phyloP scores from a whole-genome alignment of 257 asterid species.

The Salvia miltiorrhiza region DNA sequence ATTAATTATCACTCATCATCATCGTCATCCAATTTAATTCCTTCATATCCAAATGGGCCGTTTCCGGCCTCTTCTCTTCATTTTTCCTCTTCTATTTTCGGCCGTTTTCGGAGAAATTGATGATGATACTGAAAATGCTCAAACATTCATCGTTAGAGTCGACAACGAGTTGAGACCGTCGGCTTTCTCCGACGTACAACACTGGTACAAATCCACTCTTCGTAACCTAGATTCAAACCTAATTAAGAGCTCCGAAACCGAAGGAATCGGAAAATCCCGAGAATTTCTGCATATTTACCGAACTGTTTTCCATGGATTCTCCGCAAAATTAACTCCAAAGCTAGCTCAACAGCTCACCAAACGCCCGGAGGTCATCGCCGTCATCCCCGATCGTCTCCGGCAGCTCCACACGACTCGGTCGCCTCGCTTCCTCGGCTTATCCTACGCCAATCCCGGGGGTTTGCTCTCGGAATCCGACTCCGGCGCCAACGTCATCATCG shows the following conservation, averaged over 20 bases:
- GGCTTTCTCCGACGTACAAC: slow-evolving; percentile 44
- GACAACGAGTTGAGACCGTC: slow-evolving; percentile 64
- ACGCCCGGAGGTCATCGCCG: slow-evolving; percentile 45
- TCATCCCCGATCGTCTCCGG: slow-evolving; percentile 65
- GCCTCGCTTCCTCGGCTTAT: slow-evolving; percentile 59
- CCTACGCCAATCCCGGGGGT: slow-evolving; percentile 30
- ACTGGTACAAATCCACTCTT: slow-evolving; percentile 77
- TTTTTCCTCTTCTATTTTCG: slow-evolving; percentile 1
- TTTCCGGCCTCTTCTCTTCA: slow-evolving; percentile 12
- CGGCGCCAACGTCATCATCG: slow-evolving; percentile 66
- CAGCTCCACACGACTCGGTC: slow-evolving; percentile 76
- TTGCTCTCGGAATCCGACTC: slow-evolving; percentile 57
- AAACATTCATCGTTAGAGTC: slow-evolving; percentile 61
- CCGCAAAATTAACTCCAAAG: slow-evolving; percentile 48
- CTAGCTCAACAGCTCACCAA: slow-evolving; percentile 44
- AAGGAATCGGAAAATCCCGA: not conserved
- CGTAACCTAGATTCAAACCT: slow-evolving; percentile 33
- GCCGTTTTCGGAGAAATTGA: slow-evolving; percentile 9
- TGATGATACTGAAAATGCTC: slow-evolving; percentile 2
- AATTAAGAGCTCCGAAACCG: slow-evolving; percentile 11
- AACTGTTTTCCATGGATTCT: slow-evolving; percentile 80
- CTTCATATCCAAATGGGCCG: slow-evolving; percentile 24
- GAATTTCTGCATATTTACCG: slow-evolving; percentile 57
- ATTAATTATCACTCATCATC: not conserved
- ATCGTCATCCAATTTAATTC: not conserved